Conservation (phyloP, 2,329 filamentous ascomycete genomes). For the Epichloe uncinata region DNA sequence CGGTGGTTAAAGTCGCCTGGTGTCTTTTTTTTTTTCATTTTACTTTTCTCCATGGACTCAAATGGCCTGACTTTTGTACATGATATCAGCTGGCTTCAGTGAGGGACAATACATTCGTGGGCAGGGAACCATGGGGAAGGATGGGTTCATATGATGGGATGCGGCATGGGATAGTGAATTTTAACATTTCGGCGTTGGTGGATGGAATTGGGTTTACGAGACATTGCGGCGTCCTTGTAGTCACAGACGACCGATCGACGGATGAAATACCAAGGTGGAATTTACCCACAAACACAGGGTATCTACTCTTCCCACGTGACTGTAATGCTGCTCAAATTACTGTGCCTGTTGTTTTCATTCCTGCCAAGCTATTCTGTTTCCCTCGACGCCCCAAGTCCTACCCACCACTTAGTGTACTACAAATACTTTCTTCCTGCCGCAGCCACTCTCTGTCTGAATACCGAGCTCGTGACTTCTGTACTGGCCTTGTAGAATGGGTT, state of each 20-base stretch:
- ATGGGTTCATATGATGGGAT: constrained; percentile 10
- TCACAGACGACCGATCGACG: constrained; percentile 20
- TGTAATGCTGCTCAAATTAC: no score
- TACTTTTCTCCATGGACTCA: neutral
- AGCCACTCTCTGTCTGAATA: constrained; percentile 70
- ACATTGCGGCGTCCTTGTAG: constrained; percentile 18
- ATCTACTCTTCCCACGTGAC: constrained; percentile 12
- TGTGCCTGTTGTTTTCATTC: neutral
- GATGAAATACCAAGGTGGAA: constrained; percentile 6
- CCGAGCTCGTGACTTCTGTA: constrained; percentile 70
- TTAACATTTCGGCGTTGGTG: constrained; percentile 4
- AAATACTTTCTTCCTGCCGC: constrained; percentile 89
- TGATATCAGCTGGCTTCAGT: neutral
- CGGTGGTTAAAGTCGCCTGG: constrained; percentile 52
- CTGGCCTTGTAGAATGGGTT: constrained; percentile 87
- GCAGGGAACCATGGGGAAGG: neutral
- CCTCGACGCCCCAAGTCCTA: neutral
- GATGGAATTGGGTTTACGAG: constrained; percentile 4
- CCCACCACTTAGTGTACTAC: constrained; percentile 22
- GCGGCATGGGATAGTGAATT: constrained; percentile 15
- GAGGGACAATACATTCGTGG: neutral
- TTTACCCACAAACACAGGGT: no score
- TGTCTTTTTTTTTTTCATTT: neutral
- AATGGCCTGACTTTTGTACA: constrained; percentile 3
- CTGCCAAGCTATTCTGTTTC: neutral